Evolutionary conservation across 2,329 filamentous ascomycete genomes (phyloP).

Genomic region (Fusarium nisikadoi): DNA sequence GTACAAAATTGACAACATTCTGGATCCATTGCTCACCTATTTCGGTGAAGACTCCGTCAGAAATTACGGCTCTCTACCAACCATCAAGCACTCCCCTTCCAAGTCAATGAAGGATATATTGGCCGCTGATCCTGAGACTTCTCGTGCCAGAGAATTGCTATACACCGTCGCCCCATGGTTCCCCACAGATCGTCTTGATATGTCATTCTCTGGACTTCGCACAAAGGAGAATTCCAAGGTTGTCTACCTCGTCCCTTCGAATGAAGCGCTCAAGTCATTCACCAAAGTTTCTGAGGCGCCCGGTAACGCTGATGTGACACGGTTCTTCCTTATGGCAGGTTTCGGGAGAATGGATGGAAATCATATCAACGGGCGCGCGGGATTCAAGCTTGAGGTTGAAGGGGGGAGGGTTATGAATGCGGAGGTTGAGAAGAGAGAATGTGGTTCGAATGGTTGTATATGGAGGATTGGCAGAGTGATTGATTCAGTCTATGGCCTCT

Average conservation of each 20-base stretch:
- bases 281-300: not conserved
- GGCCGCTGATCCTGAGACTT: not conserved
- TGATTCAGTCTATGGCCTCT: not conserved
- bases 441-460: conserved; percentile 1
- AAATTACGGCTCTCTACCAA: not conserved
- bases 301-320: not conserved
- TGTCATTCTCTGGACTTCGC: not conserved
- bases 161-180: not conserved
- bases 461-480: not conserved
- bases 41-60: not conserved
- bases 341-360: not conserved
- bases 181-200: not conserved
- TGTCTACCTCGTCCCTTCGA: not conserved
- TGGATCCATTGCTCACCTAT: not conserved
- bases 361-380: not conserved
- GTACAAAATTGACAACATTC: not conserved
- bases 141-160: not conserved
- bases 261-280: not conserved
- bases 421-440: not conserved
- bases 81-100: not conserved
- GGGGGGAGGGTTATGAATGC: not conserved
- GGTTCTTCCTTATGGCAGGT: not conserved
- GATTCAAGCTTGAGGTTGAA: not conserved
- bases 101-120: not conserved
- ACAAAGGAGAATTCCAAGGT: not conserved